Evolutionary conservation across 2,329 filamentous ascomycete species (phyloP).

Genomic region (Hymenoscyphus albidus): DNA sequence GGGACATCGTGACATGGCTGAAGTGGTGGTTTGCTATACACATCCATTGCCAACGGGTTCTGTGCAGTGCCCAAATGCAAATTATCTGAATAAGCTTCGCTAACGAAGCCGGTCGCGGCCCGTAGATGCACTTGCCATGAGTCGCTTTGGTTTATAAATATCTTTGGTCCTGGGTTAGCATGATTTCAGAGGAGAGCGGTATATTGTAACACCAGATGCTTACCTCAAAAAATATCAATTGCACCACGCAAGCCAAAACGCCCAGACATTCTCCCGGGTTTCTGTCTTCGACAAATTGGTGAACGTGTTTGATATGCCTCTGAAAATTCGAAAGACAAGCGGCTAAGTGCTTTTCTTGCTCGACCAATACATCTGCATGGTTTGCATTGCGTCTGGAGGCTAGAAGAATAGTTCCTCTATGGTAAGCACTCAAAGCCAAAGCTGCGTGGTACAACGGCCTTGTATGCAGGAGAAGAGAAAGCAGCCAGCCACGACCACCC

Average conservation of each 20-base stretch:
- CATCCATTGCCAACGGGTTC: constrained; percentile 11
- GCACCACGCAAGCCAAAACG: constrained; percentile 49
- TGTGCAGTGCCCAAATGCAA: constrained; percentile 10
- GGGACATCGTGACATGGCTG: constrained; percentile 11
- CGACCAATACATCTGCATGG: constrained; percentile 13
- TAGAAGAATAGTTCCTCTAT: constrained; percentile 36
- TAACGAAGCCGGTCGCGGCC: constrained; percentile 25
- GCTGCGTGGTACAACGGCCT: constrained; percentile 55
- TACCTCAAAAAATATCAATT: constrained; percentile 51
- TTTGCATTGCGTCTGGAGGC: constrained; percentile 22
- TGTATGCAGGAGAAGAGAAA: constrained; percentile 54
- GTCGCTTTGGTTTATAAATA: constrained; percentile 40
- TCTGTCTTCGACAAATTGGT: constrained; percentile 15
- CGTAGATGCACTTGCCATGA: constrained; percentile 29
- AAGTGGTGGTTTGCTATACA: constrained; percentile 11
- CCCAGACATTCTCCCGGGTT: constrained; percentile 27
- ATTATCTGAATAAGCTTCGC: constrained; percentile 10
- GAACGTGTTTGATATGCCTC: constrained; percentile 36
- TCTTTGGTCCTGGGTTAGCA: constrained; percentile 41
- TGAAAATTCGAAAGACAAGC: constrained; percentile 42
- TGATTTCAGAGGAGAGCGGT: constrained; percentile 35
- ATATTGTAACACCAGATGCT: constrained; percentile 25
- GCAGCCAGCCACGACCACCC: constrained; percentile 57
- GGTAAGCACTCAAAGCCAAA: constrained; percentile 51
- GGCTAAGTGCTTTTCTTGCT: constrained; percentile 31